A percentile compares a stretch with the other conserved stretches of the same genome.
These are phyloP conservation scores for Ogataea populi-albae DNA, from an alignment of 805 yeast genomes.

Conservation along the genomic window DNA sequence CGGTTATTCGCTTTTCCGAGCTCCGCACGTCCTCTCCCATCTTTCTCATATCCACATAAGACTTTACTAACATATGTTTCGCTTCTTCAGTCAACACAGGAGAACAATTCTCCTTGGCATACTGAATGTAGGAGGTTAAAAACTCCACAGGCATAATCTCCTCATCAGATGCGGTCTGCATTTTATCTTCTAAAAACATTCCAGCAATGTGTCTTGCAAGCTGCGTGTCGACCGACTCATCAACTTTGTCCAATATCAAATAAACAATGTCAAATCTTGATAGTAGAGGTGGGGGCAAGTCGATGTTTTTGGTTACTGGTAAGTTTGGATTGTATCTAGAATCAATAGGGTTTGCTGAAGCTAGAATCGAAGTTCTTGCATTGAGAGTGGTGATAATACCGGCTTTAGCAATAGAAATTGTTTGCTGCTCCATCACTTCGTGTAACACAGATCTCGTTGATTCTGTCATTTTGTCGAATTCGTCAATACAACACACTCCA, in stretches of 20 bases:
- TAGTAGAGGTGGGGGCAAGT: conserved; percentile 91
- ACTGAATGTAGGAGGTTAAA: conserved; percentile 83
- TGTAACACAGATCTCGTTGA: conserved; percentile 91
- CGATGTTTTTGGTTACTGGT: conserved; percentile 94
- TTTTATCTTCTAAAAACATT: conserved; percentile 86
- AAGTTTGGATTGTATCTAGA: conserved; percentile 92
- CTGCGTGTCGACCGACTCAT: conserved; percentile 77
- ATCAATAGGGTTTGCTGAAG: conserved; percentile 96
- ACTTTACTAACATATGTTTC: conserved; percentile 76
- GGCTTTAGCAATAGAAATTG: conserved; percentile 96
- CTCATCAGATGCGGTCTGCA: conserved; percentile 62
- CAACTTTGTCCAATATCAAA: conserved; percentile 87
- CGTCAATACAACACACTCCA: conserved; percentile 98
- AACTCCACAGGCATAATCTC: conserved; percentile 84
- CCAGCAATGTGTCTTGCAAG: conserved; percentile 88
- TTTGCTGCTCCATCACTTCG: conserved; percentile 99
- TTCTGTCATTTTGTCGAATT: conserved; percentile 96
- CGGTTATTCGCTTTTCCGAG: conserved; percentile 89
- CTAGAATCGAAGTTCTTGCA: conserved; percentile 93
- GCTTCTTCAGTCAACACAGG: conserved; percentile 84
- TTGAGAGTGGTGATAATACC: conserved; percentile 96
- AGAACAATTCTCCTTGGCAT: conserved; percentile 80
- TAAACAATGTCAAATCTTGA: conserved; percentile 95
- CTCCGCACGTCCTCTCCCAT: conserved; percentile 88
- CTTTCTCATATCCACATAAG: conserved; percentile 91